Evolutionary conservation across 2,329 filamentous ascomycete species (phyloP).

Genomic region (Tolypocladium capitatum): DNA sequence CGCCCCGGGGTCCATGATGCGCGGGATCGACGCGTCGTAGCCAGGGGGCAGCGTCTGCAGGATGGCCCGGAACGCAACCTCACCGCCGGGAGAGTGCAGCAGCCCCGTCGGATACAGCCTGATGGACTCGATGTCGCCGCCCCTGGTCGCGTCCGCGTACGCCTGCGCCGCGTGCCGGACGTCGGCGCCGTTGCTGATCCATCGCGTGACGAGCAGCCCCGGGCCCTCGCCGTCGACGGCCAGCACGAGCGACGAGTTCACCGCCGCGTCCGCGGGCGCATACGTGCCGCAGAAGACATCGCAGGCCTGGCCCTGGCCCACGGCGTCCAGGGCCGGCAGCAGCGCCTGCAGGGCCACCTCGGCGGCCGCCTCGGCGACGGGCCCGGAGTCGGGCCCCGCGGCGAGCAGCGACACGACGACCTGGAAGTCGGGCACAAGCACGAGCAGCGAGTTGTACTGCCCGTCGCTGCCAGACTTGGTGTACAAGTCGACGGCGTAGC

Average conservation of each 20-base stretch:
- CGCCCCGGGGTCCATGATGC: not conserved
- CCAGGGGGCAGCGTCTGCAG: not conserved
- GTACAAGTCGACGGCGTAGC: not conserved
- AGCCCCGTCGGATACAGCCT: not conserved
- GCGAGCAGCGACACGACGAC: not conserved
- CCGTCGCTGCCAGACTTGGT: not conserved
- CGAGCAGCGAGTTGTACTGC: not conserved
- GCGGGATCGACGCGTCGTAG: not conserved
- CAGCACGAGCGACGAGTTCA: too few species aligned
- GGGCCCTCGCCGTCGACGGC: too few species aligned
- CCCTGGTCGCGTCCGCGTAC: not conserved
- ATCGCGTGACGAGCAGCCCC: too few species aligned
- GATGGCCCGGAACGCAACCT: not conserved
- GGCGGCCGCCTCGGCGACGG: too few species aligned
- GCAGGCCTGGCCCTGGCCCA: too few species aligned
- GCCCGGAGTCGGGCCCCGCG: too few species aligned
- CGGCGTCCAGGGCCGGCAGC: too few species aligned
- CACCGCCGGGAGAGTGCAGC: not conserved
- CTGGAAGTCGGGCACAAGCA: not conserved
- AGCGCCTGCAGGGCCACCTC: too few species aligned
- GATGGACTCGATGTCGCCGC: not conserved
- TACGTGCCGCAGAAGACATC: too few species aligned
- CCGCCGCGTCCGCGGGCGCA: too few species aligned
- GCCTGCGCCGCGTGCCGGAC: not conserved
- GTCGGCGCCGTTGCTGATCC: too few species aligned